Evolutionary conservation across 1,139 yeast genomes (phyloP).

Genomic region (Yamadazyma trypodendri): DNA sequence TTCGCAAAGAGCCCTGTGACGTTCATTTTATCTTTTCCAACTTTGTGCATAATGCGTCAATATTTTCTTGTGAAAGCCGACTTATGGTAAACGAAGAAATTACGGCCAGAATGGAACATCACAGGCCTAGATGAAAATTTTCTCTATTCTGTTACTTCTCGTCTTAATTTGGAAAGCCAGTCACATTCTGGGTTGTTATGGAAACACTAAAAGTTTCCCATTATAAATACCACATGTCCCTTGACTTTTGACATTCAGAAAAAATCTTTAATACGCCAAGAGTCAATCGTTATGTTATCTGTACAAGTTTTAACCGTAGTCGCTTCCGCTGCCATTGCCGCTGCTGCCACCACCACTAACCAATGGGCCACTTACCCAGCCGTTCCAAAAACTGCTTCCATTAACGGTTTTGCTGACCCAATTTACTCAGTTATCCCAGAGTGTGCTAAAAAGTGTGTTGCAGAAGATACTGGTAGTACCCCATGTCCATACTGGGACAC

Average conservation of each 20-base stretch:
- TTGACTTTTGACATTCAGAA: too few species aligned
- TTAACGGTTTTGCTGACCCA: conserved; percentile 55
- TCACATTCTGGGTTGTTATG: neutral
- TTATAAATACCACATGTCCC: conserved; percentile 5
- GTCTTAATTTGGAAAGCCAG: conserved; percentile 3
- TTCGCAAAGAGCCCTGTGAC: neutral
- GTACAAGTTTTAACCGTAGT: conserved; percentile 11
- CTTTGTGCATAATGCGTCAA: conserved; percentile 16
- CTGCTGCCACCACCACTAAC: conserved; percentile 14
- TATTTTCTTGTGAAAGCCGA: conserved; percentile 1
- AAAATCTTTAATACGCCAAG: neutral
- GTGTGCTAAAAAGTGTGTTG: conserved; percentile 47
- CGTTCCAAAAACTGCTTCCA: conserved; percentile 49
- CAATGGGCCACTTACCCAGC: conserved; percentile 39
- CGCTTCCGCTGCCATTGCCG: conserved; percentile 13
- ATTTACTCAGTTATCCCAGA: conserved; percentile 38
- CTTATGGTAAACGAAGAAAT: neutral
- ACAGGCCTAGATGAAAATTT: conserved; percentile 1
- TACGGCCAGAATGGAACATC: neutral
- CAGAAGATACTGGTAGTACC: conserved; percentile 30
- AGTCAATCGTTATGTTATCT: conserved; percentile 17
- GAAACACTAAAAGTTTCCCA: neutral
- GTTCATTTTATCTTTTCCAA: conserved; percentile 13
- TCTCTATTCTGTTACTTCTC: neutral
- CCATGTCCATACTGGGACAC: conserved; percentile 58